A percentile compares a stretch with the other conserved stretches of the same genome.
These are phyloP conservation scores for Tylopilus vinaceipallidus DNA, from an alignment of 768 basidiomycete species.

Conservation along the genomic window DNA sequence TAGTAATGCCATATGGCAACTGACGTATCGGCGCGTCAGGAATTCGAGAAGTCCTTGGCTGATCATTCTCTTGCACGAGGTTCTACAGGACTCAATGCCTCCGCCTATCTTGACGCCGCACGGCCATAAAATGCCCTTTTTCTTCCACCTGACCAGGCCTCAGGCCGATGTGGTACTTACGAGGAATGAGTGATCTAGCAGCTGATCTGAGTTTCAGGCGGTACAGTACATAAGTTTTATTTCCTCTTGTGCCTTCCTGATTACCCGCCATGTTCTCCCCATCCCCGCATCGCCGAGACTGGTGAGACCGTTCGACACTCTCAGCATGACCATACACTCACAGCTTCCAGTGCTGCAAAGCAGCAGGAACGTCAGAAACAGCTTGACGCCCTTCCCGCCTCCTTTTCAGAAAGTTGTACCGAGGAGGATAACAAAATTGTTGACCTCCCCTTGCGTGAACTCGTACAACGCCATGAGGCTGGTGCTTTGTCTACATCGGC, in stretches of 20 bases:
- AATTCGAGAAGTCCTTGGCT: no score
- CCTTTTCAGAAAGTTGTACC: conserved; percentile 30
- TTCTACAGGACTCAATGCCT: no score
- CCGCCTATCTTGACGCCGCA: background rate
- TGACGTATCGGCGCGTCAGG: no score
- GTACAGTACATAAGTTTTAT: conserved; percentile 8
- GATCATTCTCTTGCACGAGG: no score
- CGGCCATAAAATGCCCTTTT: background rate
- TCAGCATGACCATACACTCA: background rate
- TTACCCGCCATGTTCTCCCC: conserved; percentile 22
- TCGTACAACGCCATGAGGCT: conserved; percentile 34
- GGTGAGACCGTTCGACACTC: conserved; percentile 20
- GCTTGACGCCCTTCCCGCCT: conserved; percentile 28
- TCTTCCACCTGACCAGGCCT: no score
- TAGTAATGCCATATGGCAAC: no score
- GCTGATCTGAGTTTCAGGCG: background rate
- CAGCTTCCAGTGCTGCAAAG: conserved; percentile 30
- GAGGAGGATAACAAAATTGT: conserved; percentile 38
- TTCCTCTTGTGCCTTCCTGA: background rate
- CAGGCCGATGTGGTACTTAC: no score
- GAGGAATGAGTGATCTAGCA: no score
- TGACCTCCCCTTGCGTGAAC: conserved; percentile 34
- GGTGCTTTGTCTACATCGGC: conserved; percentile 27
- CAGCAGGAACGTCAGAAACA: conserved; percentile 29
- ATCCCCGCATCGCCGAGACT: conserved; percentile 29